Percentiles rank a stretch among this genome's conserved stretches.
Evolutionary conservation across 495 filamentous ascomycete genomes (phyloP).

Genomic region (Monascus purpureus): DNA sequence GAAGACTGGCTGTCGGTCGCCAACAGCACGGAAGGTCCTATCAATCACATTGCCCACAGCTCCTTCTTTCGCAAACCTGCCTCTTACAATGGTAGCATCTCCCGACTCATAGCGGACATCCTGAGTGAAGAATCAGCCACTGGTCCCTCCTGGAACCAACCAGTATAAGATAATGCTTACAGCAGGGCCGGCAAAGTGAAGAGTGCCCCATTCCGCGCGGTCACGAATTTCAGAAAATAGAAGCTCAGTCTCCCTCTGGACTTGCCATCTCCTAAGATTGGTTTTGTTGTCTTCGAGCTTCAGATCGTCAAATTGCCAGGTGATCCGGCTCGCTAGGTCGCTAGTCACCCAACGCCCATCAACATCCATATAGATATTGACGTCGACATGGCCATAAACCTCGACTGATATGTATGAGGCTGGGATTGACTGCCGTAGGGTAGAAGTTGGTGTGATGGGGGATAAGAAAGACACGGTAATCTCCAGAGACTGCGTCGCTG

Average conservation of each 20-base stretch:
- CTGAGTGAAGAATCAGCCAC: too few relatives aligned
- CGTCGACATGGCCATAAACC: slow-evolving; percentile 53
- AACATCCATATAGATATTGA: slow-evolving; percentile 78
- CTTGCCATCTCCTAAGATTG: slow-evolving; percentile 44
- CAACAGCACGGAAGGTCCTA: slow-evolving; percentile 49
- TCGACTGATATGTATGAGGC: slow-evolving; percentile 71
- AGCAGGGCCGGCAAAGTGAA: slow-evolving; percentile 63
- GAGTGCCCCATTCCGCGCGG: slow-evolving; percentile 76
- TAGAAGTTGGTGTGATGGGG: slow-evolving; percentile 85
- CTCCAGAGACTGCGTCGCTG: slow-evolving; percentile 25
- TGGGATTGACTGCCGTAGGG: slow-evolving; percentile 78
- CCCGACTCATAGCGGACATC: slow-evolving; percentile 57
- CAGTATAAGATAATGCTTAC: slow-evolving; percentile 15
- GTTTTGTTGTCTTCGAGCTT: slow-evolving; percentile 13
- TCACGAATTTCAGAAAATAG: slow-evolving; percentile 63
- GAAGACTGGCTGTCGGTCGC: slow-evolving; percentile 81
- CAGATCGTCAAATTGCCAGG: slow-evolving; percentile 46
- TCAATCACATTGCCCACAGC: slow-evolving; percentile 54
- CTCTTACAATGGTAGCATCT: slow-evolving; percentile 52
- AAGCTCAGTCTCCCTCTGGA: slow-evolving; percentile 50
- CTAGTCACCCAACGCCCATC: slow-evolving; percentile 87
- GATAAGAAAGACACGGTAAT: slow-evolving; percentile 79
- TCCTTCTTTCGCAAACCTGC: slow-evolving; percentile 56
- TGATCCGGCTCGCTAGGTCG: slow-evolving; percentile 49
- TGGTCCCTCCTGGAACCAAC: slow-evolving; percentile 9